Conservation (phyloP, 495 filamentous ascomycete species). For the Chaetomium fimeti region DNA sequence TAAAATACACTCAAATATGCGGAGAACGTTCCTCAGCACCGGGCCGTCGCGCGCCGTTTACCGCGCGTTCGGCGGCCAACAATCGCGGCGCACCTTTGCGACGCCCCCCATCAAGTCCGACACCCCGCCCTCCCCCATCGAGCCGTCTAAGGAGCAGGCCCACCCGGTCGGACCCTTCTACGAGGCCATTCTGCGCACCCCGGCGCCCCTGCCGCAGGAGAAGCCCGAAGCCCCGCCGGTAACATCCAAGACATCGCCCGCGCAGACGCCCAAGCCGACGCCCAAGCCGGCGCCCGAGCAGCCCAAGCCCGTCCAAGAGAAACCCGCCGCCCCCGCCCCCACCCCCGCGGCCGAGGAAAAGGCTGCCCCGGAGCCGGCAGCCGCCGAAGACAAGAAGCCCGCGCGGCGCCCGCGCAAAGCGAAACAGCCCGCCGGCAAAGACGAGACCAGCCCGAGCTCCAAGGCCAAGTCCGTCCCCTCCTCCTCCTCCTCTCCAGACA, state of each 20-base stretch:
- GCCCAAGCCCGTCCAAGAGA: constrained; percentile 32
- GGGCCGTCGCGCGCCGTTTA: constrained; percentile 30
- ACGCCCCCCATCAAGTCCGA: constrained; percentile 10
- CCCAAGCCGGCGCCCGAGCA: constrained; percentile 22
- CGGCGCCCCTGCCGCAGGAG: constrained; percentile 32
- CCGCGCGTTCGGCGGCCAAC: constrained; percentile 25
- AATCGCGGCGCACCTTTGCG: constrained; percentile 31
- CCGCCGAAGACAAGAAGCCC: constrained; percentile 33
- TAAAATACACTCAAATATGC: constrained; percentile 25
- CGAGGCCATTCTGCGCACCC: constrained; percentile 47
- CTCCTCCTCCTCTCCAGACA: constrained; percentile 25
- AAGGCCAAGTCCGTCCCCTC: constrained; percentile 39
- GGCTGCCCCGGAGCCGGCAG: constrained; percentile 36
- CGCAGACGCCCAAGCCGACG: constrained; percentile 21
- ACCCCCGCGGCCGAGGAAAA: constrained; percentile 27
- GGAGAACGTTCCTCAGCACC: constrained; percentile 29
- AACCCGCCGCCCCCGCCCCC: constrained; percentile 25
- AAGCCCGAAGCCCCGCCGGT: constrained; percentile 34
- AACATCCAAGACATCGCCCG: constrained; percentile 23
- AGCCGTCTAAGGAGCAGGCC: constrained; percentile 34
- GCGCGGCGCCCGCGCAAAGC: constrained; percentile 27
- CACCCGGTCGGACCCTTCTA: constrained; percentile 44
- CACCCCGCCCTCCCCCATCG: constrained; percentile 24
- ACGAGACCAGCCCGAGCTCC: constrained; percentile 13
- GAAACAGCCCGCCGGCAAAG: constrained; percentile 20